phyloP scores from a whole-genome alignment of 352 stramenopile species.

The Globisporangium cylindrosporum region DNA sequence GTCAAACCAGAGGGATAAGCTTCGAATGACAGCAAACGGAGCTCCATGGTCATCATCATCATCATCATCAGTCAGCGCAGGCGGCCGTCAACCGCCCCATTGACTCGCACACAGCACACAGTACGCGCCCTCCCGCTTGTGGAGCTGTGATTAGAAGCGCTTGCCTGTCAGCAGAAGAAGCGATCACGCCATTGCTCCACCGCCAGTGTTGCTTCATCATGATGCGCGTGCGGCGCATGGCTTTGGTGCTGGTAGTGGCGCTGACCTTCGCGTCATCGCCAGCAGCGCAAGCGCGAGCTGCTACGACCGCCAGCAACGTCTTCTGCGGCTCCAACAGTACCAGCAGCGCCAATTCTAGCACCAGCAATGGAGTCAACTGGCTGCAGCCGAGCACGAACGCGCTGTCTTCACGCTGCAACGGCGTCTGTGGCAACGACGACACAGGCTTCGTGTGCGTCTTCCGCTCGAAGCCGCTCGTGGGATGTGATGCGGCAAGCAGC shows the following conservation, averaged over 20 bases:
- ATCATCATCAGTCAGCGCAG: neutral
- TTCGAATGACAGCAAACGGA: neutral
- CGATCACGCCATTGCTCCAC: neutral
- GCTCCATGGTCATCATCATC: neutral
- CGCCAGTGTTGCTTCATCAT: neutral
- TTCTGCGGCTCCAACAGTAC: neutral
- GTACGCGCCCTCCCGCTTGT: neutral
- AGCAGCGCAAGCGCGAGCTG: neutral
- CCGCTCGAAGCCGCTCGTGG: slow-evolving; percentile 1
- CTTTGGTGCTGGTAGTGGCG: neutral
- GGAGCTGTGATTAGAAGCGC: neutral
- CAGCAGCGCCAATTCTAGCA: neutral
- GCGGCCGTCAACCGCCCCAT: neutral
- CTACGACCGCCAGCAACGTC: neutral
- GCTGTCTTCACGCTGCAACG: slow-evolving; percentile 9
- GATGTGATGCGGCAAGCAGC: neutral
- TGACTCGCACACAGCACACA: neutral
- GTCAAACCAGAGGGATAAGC: neutral
- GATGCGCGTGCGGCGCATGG: neutral
- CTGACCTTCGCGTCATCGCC: neutral
- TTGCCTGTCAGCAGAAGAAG: neutral
- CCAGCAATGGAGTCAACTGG: neutral
- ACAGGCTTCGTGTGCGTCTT: slow-evolving; percentile 10
- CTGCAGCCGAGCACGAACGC: slow-evolving; percentile 5
- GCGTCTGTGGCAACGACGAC: neutral